Evolutionary conservation across 805 yeast genomes (phyloP), one percentile per base, ranked within the genome.

Genomic region (Pichia heedii): DNA sequence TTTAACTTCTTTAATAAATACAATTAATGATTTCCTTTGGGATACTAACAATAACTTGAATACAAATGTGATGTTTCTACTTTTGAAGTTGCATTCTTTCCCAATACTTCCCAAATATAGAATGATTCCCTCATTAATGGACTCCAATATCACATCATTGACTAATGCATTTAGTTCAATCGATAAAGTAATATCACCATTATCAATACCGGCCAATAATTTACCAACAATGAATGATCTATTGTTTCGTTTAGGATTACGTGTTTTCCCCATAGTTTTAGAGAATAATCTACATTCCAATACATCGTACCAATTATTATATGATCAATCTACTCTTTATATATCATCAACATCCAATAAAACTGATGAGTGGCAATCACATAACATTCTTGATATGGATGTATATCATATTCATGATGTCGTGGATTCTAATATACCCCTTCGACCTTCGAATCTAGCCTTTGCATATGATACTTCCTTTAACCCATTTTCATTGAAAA

Each of bases 1-100:
- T 33, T 27, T 60, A 3, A 33, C 55, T 0, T 42, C 54, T 3
- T 46, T 73, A 1, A 41, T 67, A 1, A 13, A 39, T 0, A 50
- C 55, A 0, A 36, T 79, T 1, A 43, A 60, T 26, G 39, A 39
- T 0, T 77, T 66, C 51, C 47, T 75, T 3, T 33, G 32, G 0
- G 55, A 46, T 4, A 73, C 79, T 2, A 69, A 76, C 44, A 71
- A 73, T 15, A 66, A 68, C 40, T 49, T 76, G 21, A 65, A 67
- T 7, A 76, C 73, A 1, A 68, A 73, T 50, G 40, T 71, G 21
- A 18, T 79, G 13, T 58, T 65, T 13, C 33, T 79, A 11, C 45
- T 70, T 10, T 50, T 74, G 41, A 67, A 67, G 33, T 37, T 75
- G 19, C 52, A 58, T 43, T 58, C 58, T 1, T 21, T 40, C 11